Evolutionary conservation across 192 early-diverging fungal species (phyloP).

Genomic region (Backusella westeae): DNA sequence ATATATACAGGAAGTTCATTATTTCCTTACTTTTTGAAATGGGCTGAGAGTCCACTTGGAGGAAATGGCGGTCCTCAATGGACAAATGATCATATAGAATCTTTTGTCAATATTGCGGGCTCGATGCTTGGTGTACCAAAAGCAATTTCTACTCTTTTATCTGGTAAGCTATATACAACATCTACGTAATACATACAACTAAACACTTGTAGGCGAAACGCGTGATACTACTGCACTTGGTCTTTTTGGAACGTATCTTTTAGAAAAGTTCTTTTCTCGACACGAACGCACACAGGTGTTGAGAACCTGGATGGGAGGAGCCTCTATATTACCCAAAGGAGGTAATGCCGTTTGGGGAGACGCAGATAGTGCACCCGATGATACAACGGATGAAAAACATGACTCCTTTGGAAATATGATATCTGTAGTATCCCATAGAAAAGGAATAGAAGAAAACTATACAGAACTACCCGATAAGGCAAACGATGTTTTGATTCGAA

Average conservation of each 20-base stretch:
- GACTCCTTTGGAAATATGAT: conserved; percentile 57
- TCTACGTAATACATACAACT: too few relatives aligned
- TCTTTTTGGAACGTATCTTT: conserved; percentile 66
- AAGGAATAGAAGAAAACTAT: neutral
- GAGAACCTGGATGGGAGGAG: conserved; percentile 80
- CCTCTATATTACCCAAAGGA: conserved; percentile 83
- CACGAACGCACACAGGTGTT: conserved; percentile 72
- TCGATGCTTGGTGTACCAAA: conserved; percentile 87
- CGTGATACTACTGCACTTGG: conserved; percentile 81
- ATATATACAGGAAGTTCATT: conserved; percentile 55
- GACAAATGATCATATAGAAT: conserved; percentile 75
- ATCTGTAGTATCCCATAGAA: conserved; percentile 37
- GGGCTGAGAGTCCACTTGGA: conserved; percentile 68
- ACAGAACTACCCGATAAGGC: neutral
- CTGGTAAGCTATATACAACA: conserved; percentile 29
- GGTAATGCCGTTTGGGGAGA: conserved; percentile 81
- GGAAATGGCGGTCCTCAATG: conserved; percentile 71
- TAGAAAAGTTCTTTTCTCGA: conserved; percentile 85
- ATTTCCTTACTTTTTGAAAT: conserved; percentile 83
- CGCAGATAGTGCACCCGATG: conserved; percentile 67
- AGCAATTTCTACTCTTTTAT: conserved; percentile 68
- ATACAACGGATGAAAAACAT: conserved; percentile 41
- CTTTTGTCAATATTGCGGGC: conserved; percentile 84
- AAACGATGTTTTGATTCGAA: conserved; percentile 6
- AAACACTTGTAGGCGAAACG: conserved; percentile 51